Evolutionary conservation across 768 basidiomycete species (phyloP), one percentile per base, ranked within the genome.

Genomic region (Auricularia heimuer): DNA sequence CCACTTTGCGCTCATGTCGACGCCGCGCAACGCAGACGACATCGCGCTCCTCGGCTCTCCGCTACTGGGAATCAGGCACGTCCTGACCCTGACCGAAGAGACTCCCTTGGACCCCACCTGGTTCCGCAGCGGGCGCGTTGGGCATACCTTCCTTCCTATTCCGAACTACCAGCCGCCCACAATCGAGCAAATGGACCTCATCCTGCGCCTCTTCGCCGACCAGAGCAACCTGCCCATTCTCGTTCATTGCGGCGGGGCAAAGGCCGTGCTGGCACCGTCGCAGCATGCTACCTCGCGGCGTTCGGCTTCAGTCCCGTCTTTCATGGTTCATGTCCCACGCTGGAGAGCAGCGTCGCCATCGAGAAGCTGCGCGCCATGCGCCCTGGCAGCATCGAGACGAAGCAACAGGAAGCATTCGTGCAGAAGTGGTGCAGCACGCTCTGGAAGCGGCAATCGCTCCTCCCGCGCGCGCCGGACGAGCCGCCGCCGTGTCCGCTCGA

Each of bases 171-270:
- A 77, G 42, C 80, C 83, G 3, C 85, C 85, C 4, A 81, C 82
- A 0, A 75, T 85, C 63, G 83, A 85, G 72, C 84, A 85, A 67
- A 82, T 86, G 81, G 84, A 85, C 69, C 68, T 83, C 61, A 75
- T 85, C 66, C 75, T 85, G 68, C 71, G 76, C 14, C 69, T 85
- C 12, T 73, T 83, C 34, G 74, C 77, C 4, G 80, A 83, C 64
- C 72, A 75, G 14, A 69, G 70, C 39, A 82, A 83, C 12, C 71
- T 80, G 1, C 83, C 85, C 0, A 67, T 84, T 7, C 73, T 86
- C 14, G 74, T 86, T 2, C 85, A 86, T 66, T 86, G 85, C 68
- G 85, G 83, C 3, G 85, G 84, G 85, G 85, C 2, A 85, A 84
- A 67, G 85, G 85, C 0, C 79, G 84, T 10, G 84, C 85, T 29